Evolutionary conservation across 2,329 filamentous ascomycete species (phyloP), one percentile per base, ranked within the genome.

Genomic region (Thielaviopsis punctulata): DNA sequence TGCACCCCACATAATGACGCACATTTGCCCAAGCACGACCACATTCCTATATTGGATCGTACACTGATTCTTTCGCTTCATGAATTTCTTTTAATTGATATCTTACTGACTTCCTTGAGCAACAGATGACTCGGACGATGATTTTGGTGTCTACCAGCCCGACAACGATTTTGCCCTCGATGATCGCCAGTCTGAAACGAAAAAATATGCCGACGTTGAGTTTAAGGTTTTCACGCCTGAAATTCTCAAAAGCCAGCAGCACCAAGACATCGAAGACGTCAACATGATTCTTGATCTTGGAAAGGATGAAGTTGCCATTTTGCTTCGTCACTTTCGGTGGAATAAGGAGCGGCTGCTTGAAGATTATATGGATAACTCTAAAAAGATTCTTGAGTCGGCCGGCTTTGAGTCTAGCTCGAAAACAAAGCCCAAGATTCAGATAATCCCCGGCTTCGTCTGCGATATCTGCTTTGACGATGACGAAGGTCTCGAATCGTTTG

Each of bases 391-490:
- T 30, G 88, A 95, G 60, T 81, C 80, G 56, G 89, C 90, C 13
- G 92, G 92, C 0, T 69, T 98, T 25, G 83, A 82, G 33, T 76
- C 80, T 52, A 78, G 72, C 55, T 72, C 76, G n/a, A 68, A 69
- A 1, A 69, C 69, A 10, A 72, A 75, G 10, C 84, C 86, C 1
- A 81, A 77, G 61, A 74, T 93, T 3, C 77, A 89, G 63, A 69
- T 73, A 15, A 69, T 90, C 18, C 73, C 78, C 13, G 87, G 81
- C 8, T 98, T 98, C 64, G 73, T 77, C 60, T 98, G 92, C 68
- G 88, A 95, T 56, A 98, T 98, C 58, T 98, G 92, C 69, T 96
- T 85, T 65, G 89, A 96, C 61, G 92, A 98, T 58, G 83, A 77
- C 19, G 73, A 79, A 0, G 80, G 77, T 1, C 68, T 95, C 19